Conservation (phyloP, 2,329 filamentous ascomycete genomes). For the Pseudogymnoascus sp. region DNA sequence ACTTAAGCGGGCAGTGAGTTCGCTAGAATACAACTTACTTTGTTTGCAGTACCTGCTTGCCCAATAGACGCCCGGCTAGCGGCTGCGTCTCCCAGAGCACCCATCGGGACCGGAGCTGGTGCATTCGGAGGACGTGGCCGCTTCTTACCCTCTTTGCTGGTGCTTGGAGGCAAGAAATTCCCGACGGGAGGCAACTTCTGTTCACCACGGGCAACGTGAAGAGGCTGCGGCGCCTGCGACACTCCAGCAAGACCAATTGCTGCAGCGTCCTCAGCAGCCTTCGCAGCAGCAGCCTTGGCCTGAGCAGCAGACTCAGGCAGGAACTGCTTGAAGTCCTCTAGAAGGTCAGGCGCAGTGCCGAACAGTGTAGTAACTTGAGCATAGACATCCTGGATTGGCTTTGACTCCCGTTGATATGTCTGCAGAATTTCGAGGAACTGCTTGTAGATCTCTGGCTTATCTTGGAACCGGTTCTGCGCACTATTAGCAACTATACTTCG, state of each 20-base stretch:
- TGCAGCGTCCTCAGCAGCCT: slow-evolving; percentile 59
- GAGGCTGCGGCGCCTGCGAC: slow-evolving; percentile 47
- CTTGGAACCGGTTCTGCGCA: slow-evolving; percentile 81
- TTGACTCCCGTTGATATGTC: slow-evolving; percentile 95
- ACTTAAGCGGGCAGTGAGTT: neutral
- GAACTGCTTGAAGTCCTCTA: slow-evolving; percentile 99
- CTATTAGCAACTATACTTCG: slow-evolving; percentile 10
- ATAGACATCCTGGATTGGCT: slow-evolving; percentile 97
- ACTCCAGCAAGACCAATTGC: slow-evolving; percentile 39
- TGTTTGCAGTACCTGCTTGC: slow-evolving; percentile 36
- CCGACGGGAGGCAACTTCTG: slow-evolving; percentile 88
- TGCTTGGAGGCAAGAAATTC: slow-evolving; percentile 76
- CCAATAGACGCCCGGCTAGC: slow-evolving; percentile 21
- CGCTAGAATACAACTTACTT: slow-evolving; percentile 34
- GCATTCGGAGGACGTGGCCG: slow-evolving; percentile 52
- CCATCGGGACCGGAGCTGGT: slow-evolving; percentile 24
- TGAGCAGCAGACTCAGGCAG: slow-evolving; percentile 79
- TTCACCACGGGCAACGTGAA: slow-evolving; percentile 35
- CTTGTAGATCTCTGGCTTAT: slow-evolving; percentile 97
- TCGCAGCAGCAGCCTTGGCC: slow-evolving; percentile 47
- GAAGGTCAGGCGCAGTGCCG: slow-evolving; percentile 81
- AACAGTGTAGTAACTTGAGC: slow-evolving; percentile 92
- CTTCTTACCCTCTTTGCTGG: slow-evolving; percentile 86
- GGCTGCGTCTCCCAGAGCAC: slow-evolving; percentile 19
- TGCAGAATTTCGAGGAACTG: slow-evolving; percentile 97